Conservation (phyloP, 495 filamentous ascomycete species). For the Aspergillus sclerotioniger region DNA sequence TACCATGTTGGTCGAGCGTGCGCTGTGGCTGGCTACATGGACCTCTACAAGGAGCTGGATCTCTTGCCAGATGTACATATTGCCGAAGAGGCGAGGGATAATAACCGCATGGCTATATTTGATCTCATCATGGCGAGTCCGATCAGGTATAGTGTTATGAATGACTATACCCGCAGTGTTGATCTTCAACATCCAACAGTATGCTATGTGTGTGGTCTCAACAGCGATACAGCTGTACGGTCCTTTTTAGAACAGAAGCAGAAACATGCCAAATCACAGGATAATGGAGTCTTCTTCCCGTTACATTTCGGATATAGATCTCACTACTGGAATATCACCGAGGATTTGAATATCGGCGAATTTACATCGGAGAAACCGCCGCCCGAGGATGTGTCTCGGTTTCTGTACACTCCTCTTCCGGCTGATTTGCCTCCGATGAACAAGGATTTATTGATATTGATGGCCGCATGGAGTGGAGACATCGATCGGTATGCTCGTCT, state of each 20-base stretch:
- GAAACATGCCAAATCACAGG: not conserved
- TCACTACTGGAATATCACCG: too few relatives aligned
- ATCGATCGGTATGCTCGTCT: conserved; percentile 26
- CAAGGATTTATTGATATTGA: conserved; percentile 25
- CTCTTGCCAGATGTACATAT: conserved; percentile 30
- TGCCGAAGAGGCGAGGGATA: conserved; percentile 30
- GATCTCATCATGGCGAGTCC: conserved; percentile 24
- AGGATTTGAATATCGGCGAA: too few relatives aligned
- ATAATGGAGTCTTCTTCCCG: too few relatives aligned
- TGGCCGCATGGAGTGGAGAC: conserved; percentile 25
- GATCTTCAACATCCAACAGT: conserved; percentile 12
- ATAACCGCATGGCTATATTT: conserved; percentile 21
- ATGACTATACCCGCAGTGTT: conserved; percentile 27
- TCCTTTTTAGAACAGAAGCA: conserved; percentile 4
- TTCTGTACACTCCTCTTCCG: conserved; percentile 18
- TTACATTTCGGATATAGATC: too few relatives aligned
- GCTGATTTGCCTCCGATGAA: conserved; percentile 22
- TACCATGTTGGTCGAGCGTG: conserved; percentile 34
- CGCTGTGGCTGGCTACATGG: conserved; percentile 29
- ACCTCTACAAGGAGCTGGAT: conserved; percentile 29
- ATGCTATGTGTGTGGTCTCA: conserved; percentile 19
- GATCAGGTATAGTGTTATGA: conserved; percentile 25
- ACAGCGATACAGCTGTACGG: conserved; percentile 27
- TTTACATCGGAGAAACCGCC: not conserved
- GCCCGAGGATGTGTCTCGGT: not conserved